A percentile compares a stretch with the other conserved stretches of the same genome.
Evolutionary conservation across 2,329 filamentous ascomycete species (phyloP).

Genomic region (Xylaria sp.): DNA sequence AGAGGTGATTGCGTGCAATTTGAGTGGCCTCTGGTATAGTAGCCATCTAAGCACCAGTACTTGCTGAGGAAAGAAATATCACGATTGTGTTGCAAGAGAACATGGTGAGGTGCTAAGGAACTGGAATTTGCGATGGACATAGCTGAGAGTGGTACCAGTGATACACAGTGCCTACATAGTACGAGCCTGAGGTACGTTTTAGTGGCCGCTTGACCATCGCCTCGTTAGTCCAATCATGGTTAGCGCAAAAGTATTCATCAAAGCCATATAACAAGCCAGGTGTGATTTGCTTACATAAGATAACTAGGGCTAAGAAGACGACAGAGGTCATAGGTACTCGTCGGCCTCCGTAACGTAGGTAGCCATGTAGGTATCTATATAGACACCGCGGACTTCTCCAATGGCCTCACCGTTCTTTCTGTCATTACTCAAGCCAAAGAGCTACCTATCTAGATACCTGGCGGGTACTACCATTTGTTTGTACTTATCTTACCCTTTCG

Average conservation of each 20-base stretch:
- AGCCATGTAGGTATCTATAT: neutral
- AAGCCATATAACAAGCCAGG: neutral
- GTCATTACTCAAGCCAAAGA: no score
- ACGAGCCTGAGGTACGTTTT: neutral
- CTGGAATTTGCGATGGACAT: neutral
- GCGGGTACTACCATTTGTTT: neutral
- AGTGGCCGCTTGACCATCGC: neutral
- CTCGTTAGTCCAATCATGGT: neutral
- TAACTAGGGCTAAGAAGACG: neutral
- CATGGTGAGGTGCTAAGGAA: neutral
- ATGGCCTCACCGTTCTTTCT: neutral
- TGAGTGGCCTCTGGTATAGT: neutral
- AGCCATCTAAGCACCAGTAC: neutral
- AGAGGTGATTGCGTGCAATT: neutral
- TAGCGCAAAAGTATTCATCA: neutral
- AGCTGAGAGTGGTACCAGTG: neutral
- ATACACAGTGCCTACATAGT: neutral
- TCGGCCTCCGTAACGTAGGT: neutral
- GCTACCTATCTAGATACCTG: neutral
- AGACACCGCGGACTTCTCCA: neutral
- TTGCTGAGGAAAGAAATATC: neutral
- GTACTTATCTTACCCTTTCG: neutral
- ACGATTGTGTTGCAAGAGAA: neutral
- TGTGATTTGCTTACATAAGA: neutral
- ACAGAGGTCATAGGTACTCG: neutral